Evolutionary conservation across 2,329 filamentous ascomycete genomes (phyloP).

Genomic region (Fusarium secorum): DNA sequence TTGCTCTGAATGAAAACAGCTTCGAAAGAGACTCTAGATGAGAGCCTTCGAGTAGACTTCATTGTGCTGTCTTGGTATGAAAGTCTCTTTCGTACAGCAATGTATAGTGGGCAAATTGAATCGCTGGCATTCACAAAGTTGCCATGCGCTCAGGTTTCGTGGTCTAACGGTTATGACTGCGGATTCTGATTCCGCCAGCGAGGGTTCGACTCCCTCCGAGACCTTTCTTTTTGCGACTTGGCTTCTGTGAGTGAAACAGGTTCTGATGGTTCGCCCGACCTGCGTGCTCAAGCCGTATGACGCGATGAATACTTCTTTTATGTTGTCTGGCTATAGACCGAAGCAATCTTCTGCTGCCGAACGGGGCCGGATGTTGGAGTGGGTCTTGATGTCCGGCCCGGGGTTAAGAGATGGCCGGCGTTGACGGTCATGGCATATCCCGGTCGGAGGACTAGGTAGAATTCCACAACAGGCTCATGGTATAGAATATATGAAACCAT

Average conservation of each 20-base stretch:
- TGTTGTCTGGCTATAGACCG: background rate
- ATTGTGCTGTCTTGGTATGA: accelerated
- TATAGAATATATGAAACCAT: too few species aligned
- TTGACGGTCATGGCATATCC: background rate
- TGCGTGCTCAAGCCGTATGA: background rate
- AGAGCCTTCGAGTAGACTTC: background rate
- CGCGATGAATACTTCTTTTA: background rate
- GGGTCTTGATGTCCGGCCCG: background rate
- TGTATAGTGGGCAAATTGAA: background rate
- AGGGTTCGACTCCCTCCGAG: background rate
- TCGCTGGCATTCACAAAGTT: background rate
- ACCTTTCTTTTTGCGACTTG: background rate
- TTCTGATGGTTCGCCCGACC: accelerated
- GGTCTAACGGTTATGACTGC: constrained; percentile 2
- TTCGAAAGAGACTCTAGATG: background rate
- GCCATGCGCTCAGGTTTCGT: background rate
- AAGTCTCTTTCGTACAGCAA: too few species aligned
- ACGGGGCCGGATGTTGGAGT: constrained; percentile 12
- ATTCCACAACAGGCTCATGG: too few species aligned
- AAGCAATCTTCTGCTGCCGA: background rate
- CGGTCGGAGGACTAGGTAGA: background rate
- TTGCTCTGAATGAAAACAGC: background rate
- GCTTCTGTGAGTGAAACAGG: background rate
- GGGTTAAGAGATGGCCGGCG: background rate
- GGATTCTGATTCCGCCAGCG: constrained; percentile 3